Conservation (phyloP, 441 rosid species). For the Flueggea neowawraea region DNA sequence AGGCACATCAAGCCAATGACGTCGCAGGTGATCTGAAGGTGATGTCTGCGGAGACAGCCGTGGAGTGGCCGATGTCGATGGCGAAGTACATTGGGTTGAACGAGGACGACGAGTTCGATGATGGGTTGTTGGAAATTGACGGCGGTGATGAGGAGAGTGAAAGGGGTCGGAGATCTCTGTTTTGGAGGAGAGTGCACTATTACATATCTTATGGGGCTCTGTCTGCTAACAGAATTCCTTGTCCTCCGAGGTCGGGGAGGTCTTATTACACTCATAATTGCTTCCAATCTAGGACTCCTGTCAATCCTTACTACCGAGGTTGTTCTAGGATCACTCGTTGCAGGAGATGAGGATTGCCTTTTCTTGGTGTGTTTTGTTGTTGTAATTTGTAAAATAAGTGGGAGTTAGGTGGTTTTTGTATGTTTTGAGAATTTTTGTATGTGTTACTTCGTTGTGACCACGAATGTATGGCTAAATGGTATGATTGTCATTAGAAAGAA, state of each 20-base stretch:
- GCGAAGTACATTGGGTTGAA: constrained; percentile 24
- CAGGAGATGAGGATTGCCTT: constrained; percentile 41
- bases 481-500: no score
- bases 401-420: no score
- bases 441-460: no score
- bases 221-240: constrained; percentile 77
- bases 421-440: no score
- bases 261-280: constrained; percentile 88
- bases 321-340: constrained; percentile 77
- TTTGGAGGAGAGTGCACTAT: constrained; percentile 55
- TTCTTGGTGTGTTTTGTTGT: no score
- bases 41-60: constrained; percentile 22
- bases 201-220: constrained; percentile 93
- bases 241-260: constrained; percentile 94
- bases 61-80: constrained; percentile 54
- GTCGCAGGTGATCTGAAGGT: constrained; percentile 39
- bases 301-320: constrained; percentile 71
- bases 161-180: constrained; percentile 55
- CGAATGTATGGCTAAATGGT: no score
- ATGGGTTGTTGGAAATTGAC: constrained; percentile 17
- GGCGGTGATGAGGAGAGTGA: constrained; percentile 19
- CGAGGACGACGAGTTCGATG: not conserved
- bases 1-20: constrained; percentile 15
- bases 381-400: no score
- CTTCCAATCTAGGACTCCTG: constrained; percentile 55